Evolutionary conservation across 768 basidiomycete genomes (phyloP).

Genomic region (Boletus rubroflammeus): DNA sequence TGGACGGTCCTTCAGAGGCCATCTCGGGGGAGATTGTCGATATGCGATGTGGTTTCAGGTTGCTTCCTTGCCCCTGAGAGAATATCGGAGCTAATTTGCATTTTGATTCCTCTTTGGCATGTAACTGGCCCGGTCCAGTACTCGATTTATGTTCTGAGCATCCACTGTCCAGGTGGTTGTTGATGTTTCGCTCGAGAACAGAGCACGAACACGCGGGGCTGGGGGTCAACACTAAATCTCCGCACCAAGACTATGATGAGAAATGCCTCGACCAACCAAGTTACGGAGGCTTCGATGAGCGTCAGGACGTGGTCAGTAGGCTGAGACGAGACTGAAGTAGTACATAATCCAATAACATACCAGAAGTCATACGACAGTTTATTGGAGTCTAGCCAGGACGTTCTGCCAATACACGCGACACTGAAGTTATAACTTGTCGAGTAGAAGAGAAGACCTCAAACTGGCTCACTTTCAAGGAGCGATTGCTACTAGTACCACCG

Average conservation of each 20-base stretch:
- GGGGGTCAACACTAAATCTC: not conserved
- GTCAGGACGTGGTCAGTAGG: conserved; percentile 1
- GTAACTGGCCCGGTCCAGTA: not conserved
- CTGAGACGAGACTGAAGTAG: not conserved
- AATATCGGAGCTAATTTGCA: conserved; percentile 44
- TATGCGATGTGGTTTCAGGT: conserved; percentile 7
- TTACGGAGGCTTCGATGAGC: conserved; percentile 13
- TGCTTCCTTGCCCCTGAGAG: conserved; percentile 19
- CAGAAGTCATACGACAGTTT: conserved; percentile 9
- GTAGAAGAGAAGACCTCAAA: not conserved
- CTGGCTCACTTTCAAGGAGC: not conserved
- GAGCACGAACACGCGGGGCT: conserved; percentile 49
- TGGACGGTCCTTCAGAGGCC: conserved; percentile 11
- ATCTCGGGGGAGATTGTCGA: conserved; percentile 10
- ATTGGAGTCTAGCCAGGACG: not conserved
- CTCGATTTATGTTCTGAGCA: conserved; percentile 31
- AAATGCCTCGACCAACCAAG: conserved; percentile 21
- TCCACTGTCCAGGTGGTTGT: conserved; percentile 48
- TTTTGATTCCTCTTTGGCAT: conserved; percentile 13
- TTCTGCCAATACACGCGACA: not conserved
- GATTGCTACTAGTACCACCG: too few relatives aligned
- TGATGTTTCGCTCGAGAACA: conserved; percentile 43
- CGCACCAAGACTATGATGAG: not conserved
- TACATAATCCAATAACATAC: conserved; percentile 5
- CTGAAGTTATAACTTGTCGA: not conserved